These are phyloP conservation scores for Albugo laibachii DNA, from an alignment of 352 stramenopile species.

Conservation along the genomic window DNA sequence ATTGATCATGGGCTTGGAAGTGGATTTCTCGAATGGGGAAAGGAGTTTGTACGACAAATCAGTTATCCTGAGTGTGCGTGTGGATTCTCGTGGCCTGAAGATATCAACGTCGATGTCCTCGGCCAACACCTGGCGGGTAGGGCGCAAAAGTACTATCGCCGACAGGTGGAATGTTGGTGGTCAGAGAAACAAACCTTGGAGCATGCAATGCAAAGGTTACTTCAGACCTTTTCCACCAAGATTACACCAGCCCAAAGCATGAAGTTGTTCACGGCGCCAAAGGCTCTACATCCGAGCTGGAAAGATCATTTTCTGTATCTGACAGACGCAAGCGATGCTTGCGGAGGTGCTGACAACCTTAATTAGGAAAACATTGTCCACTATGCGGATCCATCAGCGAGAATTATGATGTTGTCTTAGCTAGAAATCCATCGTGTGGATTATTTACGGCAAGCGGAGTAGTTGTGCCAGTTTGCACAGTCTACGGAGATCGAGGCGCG, in stretches of 20 bases:
- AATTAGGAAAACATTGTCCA: slow-evolving; percentile 5
- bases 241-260: neutral
- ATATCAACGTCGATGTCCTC: neutral
- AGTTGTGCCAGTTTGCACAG: slow-evolving; percentile 2
- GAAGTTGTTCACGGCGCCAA: neutral
- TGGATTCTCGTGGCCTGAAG: neutral
- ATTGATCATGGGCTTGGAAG: neutral
- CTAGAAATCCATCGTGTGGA: neutral
- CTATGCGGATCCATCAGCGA: neutral
- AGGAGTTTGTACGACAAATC: neutral
- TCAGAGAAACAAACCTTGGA: neutral
- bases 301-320: slow-evolving; percentile 4
- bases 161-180: slow-evolving; percentile 1
- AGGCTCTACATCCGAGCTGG: slow-evolving; percentile 1
- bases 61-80: neutral
- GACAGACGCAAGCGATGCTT: neutral
- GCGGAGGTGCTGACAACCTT: neutral
- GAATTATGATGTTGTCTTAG: neutral
- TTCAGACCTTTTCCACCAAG: neutral
- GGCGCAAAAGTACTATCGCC: neutral
- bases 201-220: neutral
- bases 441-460: slow-evolving; percentile 3
- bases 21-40: neutral
- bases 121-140: neutral
- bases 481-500: neutral